A percentile compares a stretch with the other conserved stretches of the same genome.
Conservation (phyloP, 83 land plant species). For the Diphasiastrum complanatum region DNA sequence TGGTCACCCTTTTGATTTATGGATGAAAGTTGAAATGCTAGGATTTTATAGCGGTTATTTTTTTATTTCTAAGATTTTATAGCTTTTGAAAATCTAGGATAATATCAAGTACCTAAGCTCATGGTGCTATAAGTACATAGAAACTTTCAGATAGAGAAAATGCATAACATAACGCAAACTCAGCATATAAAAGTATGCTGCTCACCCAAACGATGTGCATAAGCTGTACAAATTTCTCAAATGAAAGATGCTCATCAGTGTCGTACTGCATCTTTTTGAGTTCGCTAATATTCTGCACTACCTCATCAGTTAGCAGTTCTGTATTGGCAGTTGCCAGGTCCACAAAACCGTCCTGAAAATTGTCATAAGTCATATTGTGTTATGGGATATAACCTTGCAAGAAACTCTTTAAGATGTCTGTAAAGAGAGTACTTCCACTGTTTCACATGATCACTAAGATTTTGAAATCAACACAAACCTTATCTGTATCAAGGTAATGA, state of each 20-base stretch:
- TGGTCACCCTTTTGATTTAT: too few species aligned
- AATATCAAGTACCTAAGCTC: too few species aligned
- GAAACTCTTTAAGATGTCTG: background rate
- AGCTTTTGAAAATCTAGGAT: too few species aligned
- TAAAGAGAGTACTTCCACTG: background rate
- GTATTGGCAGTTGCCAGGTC: constrained; percentile 2
- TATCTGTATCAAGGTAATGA: constrained; percentile 22
- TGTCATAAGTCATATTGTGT: background rate
- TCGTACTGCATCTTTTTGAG: constrained; percentile 3
- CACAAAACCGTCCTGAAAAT: constrained; percentile 8
- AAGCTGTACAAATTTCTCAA: constrained; percentile 7
- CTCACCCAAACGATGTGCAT: constrained; percentile 9
- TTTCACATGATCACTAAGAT: background rate
- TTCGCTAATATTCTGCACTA: background rate
- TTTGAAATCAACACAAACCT: constrained; percentile 7
- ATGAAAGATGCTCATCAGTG: background rate
- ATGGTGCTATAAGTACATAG: too few species aligned
- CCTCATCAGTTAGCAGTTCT: constrained; percentile 6
- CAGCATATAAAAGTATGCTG: too few species aligned
- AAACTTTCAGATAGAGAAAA: too few species aligned
- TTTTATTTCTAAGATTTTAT: too few species aligned
- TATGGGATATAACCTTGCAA: background rate
- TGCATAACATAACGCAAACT: too few species aligned
- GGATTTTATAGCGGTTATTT: too few species aligned
- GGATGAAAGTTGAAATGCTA: too few species aligned